phyloP scores from a whole-genome alignment of 2,329 filamentous ascomycete species.

The Alternaria rosae region DNA sequence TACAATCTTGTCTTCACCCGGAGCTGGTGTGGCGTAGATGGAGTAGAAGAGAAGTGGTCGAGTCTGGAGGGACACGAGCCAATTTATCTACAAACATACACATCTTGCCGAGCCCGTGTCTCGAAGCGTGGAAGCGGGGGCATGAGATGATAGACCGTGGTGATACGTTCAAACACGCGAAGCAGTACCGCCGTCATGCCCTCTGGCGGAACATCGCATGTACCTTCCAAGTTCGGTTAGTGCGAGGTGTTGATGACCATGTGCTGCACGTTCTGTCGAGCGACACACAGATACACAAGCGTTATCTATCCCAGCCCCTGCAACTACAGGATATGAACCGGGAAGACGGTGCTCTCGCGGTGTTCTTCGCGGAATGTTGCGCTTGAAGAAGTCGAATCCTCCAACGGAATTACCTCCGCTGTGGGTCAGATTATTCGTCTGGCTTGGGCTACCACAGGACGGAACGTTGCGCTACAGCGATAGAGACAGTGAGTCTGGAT shows the following conservation, averaged over 20 bases:
- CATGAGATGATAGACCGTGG: not conserved
- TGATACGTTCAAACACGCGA: not conserved
- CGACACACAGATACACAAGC: not conserved
- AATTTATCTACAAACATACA: slow-evolving; percentile 9
- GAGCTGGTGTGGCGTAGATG: not conserved
- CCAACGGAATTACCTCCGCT: not conserved
- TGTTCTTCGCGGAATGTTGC: not conserved
- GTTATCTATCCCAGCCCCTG: not conserved
- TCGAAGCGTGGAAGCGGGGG: not conserved
- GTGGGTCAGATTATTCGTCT: not conserved
- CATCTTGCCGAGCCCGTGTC: not conserved
- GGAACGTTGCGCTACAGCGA: not conserved
- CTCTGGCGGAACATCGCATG: slow-evolving; percentile 5
- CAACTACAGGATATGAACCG: not conserved
- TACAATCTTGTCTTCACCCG: not conserved
- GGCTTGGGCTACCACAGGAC: not conserved
- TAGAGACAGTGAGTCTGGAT: not conserved
- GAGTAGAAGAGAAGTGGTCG: not conserved
- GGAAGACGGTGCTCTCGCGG: not conserved
- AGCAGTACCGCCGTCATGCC: not conserved
- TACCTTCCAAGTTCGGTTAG: slow-evolving; percentile 4
- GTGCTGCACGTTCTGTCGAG: not conserved
- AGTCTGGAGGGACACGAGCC: not conserved
- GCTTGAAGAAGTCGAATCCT: not conserved
- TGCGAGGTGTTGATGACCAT: not conserved